Evolutionary conservation across 805 yeast species (phyloP), one percentile per base, ranked within the genome.

Genomic region (Barnettozyma siamensis): DNA sequence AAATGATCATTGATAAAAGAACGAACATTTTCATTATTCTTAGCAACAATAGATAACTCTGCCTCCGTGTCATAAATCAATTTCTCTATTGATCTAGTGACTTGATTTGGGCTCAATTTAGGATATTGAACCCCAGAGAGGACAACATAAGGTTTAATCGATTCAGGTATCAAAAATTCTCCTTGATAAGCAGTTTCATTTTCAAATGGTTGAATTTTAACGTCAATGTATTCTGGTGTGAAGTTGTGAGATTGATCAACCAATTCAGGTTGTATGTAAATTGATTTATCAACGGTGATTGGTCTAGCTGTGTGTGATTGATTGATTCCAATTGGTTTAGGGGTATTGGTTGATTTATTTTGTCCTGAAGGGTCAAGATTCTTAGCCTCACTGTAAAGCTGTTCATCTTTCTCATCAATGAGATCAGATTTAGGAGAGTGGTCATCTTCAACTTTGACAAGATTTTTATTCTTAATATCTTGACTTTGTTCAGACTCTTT

Each of bases 1-100:
- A 58, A 36, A 37, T 67, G 70, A 35, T 66, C 68, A n/a, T 43
- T 37, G n/a, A 67, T 43, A 32, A 64, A 61, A 0, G 23, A 30
- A 6, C 56, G 53, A 13, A 66, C 32, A 9, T 50, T 57, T 3
- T 41, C 20, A 18, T 57, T 38, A 41, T 67, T 69, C 33, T 52
- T 56, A n/a, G 47, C 50, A 15, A 68, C 34, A 1, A 62, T 61
- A 15, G 45, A 35, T 6, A 68, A 37, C 39, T 66, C 71, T 6
- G 67, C 64, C 6, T 55, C 53, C 4, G 59, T 55, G 31, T 53
- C 55, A 30, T 57, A 57, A 16, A 50, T 32, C 11, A 57, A 38
- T 26, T 35, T 45, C 31, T 57, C 57, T 5, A 55, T 37, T 20
- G 52, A 45, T 33, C 34, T 43, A 2, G 24, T 15, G 7, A 50